Base-by-base conservation (phyloP, 225 moss, liverwort and hornwort species). In the Bryum argenteum region DNA sequence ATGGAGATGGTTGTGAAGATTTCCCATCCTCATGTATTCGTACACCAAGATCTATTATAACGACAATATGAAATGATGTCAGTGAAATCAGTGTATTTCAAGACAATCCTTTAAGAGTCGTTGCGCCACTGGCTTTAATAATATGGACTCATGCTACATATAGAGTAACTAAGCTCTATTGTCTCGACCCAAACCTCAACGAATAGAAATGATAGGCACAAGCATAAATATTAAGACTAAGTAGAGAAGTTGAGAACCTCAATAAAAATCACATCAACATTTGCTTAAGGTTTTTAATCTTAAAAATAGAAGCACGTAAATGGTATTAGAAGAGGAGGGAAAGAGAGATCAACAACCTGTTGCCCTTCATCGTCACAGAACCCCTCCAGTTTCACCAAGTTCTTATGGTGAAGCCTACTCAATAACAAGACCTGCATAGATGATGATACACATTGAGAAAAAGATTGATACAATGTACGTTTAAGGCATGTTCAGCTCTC, bases 401-500 rank as follows among this genome's bases (percentile, higher is more conserved):
- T 81, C 44, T 79, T 81, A 51, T 85, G 85, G 51, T 85, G 86
- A 44, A 86, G 80, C 55, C 86, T 83, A 45, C 83, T 83, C 15
- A 86, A 68, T 2, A 86, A 58, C 20, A 70, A 74, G 21, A 86
- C 77, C 82, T 86, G 64, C 23, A 8, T n/a, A n/a, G n/a, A n/a
- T n/a, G n/a, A n/a, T n/a, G 0, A 3, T 33, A 33, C 0, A 33
- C 5, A 33, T 33, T 2, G 7, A 3, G 0, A 33, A 33, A 33
- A 33, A 33, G 33, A 5, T 33, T 33, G 33, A 33, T 2, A 33
- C 7, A 3, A 33, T 33, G 33, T 33, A 2, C 1, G 7, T 33
- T 33, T 33, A 6, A 33, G 33, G 4, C 33, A 33, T 26, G 2
- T 2, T 26, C 4, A n/a, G n/a, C n/a, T n/a, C n/a, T n/a, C n/a